Base-by-base conservation (phyloP, 345 rosid species). In the Nephelium lappaceum region DNA sequence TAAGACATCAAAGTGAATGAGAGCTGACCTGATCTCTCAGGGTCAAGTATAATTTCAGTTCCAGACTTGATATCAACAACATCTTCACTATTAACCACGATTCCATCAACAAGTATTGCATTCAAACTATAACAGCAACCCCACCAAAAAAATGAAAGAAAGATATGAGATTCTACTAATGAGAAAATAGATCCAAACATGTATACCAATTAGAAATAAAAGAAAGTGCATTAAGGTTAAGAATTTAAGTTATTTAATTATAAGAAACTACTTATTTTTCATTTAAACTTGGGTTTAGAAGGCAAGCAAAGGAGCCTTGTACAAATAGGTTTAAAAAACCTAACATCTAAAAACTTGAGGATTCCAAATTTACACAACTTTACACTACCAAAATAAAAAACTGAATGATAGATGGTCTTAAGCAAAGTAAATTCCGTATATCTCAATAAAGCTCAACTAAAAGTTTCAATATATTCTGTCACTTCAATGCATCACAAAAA, bases 41-140 rank as follows among this genome's bases (percentile, higher is more conserved):
- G 92, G 78, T 91, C 91, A 55, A 90, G 85, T 77, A 88, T 80
- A 65, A 92, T 91, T 85, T 93, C 98, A 70, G 91, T 83, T 73
- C 97, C 98, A 81, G 83, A 83, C 12, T 76, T 81, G 78, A 95
- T 82, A 36, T 86, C 86, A 23, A 83, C 82, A 11, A 81, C 83
- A 75, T 86, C 92, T 78, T 83, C 88, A 73, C 74, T 87, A 15
- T 79, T 81, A 49, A 95, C 72, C 60, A 82, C 74, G 51, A 82
- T 77, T 75, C 83, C 91, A 64, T 93, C 93, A 72, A 93, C 93
- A 77, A 93, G 86, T 81, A 93, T 90, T 43, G 81, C 74, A 64
- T 81, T 86, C 66, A 82, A 86, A 81, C 98, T 95, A 85, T 66
- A 81, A 49, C 61, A 84, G 23, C 25, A 80, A 39, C 73, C 39